These are phyloP conservation scores for Articulospora tetracladia DNA, from an alignment of 495 filamentous ascomycete genomes.

Conservation along the genomic window DNA sequence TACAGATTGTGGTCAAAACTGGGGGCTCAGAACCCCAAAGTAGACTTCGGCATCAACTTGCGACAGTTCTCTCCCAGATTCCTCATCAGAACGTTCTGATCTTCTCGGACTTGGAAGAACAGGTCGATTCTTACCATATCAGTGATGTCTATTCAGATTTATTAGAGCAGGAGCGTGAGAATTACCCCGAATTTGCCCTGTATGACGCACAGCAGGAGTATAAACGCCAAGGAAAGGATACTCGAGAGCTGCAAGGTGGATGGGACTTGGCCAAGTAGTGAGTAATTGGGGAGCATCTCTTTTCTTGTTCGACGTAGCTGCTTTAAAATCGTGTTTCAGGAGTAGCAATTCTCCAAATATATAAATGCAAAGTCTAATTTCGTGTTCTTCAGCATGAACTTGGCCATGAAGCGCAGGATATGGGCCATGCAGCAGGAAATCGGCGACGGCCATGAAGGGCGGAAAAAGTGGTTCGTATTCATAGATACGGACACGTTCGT, in stretches of 20 bases:
- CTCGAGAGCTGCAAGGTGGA: slow-evolving; percentile 9
- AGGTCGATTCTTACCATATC: background rate
- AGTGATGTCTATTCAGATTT: slow-evolving; percentile 9
- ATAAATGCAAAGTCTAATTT: background rate
- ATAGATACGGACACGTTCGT: slow-evolving; percentile 5
- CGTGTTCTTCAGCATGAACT: slow-evolving; percentile 5
- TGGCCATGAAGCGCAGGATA: slow-evolving; percentile 83
- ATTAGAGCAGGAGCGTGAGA: background rate
- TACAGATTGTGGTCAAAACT: slow-evolving; percentile 4
- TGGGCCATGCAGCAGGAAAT: slow-evolving; percentile 59
- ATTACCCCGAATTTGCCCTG: slow-evolving; percentile 6
- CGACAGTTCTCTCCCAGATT: slow-evolving; percentile 1
- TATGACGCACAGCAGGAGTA: slow-evolving; percentile 4
- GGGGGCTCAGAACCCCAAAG: slow-evolving; percentile 8
- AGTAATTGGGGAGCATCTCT: background rate
- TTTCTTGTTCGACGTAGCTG: background rate
- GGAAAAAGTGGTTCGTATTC: slow-evolving; percentile 19
- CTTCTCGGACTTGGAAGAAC: slow-evolving; percentile 18
- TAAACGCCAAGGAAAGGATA: slow-evolving; percentile 7
- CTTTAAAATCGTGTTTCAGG: slow-evolving; percentile 1
- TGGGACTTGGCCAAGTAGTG: slow-evolving; percentile 12
- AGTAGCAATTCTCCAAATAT: background rate
- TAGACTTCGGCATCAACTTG: slow-evolving; percentile 2
- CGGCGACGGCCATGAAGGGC: slow-evolving; percentile 36
- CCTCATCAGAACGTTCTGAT: slow-evolving; percentile 11